Percentiles rank a stretch among this genome's conserved stretches.
These are phyloP conservation scores for Tanacetum coccineum DNA, from an alignment of 129 eudicot genomes.

Conservation along the genomic window DNA sequence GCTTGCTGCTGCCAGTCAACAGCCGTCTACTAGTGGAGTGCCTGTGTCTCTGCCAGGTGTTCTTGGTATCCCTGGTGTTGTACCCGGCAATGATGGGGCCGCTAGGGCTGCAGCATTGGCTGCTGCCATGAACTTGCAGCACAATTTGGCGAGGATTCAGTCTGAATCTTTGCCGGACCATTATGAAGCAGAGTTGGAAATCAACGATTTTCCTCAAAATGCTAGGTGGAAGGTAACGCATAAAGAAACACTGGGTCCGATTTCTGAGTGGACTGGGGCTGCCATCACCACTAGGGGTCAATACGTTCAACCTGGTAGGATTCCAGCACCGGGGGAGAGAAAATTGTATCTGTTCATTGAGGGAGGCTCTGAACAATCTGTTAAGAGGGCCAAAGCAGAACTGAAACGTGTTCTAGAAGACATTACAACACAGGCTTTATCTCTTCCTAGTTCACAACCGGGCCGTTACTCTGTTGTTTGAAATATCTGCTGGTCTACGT, in stretches of 20 bases:
- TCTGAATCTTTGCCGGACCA: slow-evolving; percentile 81
- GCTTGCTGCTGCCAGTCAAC: slow-evolving; percentile 41
- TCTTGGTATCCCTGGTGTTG: slow-evolving; percentile 22
- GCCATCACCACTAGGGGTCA: slow-evolving; percentile 89
- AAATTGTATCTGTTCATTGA: slow-evolving; percentile 78
- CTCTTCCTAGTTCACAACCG: slow-evolving; percentile 65
- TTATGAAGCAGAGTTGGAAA: slow-evolving; percentile 87
- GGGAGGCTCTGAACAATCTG: slow-evolving; percentile 85
- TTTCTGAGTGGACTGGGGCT: slow-evolving; percentile 89
- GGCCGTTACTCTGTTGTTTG: slow-evolving; percentile 65
- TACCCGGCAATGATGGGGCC: slow-evolving; percentile 41
- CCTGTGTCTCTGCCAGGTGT: slow-evolving; percentile 35
- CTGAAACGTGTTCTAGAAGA: slow-evolving; percentile 75
- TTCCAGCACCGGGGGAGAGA: slow-evolving; percentile 64
- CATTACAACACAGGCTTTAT: slow-evolving; percentile 64
- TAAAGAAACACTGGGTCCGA: slow-evolving; percentile 84
- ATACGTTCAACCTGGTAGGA: slow-evolving; percentile 56
- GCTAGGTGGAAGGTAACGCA: slow-evolving; percentile 95
- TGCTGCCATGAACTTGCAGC: slow-evolving; percentile 78
- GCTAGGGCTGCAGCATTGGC: slow-evolving; percentile 78
- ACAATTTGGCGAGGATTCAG: slow-evolving; percentile 76
- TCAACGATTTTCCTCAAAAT: slow-evolving; percentile 87
- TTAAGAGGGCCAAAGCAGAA: slow-evolving; percentile 77
- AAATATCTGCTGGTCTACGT: background rate
- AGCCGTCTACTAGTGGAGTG: slow-evolving; percentile 32